Conservation (phyloP, 306 rosid species). For the Cicer yamashitae region DNA sequence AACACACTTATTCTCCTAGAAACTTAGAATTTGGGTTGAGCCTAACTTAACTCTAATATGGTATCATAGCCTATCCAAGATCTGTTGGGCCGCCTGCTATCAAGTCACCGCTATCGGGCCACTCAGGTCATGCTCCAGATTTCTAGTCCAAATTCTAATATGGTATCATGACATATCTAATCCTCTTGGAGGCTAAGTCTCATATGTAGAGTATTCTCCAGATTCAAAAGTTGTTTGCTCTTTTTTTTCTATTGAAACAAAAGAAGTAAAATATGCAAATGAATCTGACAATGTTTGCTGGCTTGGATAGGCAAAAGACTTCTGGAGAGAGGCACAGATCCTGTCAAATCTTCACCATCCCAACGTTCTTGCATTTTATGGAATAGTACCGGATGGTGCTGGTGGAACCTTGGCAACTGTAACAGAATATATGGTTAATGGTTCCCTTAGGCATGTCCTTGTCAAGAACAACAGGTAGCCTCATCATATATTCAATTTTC, state of each 20-base stretch:
- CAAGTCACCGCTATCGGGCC: no score
- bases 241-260: slow-evolving; percentile 2
- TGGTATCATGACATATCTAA: no score
- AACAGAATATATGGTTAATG: slow-evolving; percentile 92
- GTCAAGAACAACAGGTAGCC: slow-evolving; percentile 76
- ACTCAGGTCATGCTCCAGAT: no score
- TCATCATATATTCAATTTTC: slow-evolving; percentile 22
- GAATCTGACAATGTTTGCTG: slow-evolving; percentile 41
- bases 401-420: slow-evolving; percentile 89
- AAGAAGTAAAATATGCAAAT: slow-evolving; percentile 10
- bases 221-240: slow-evolving; percentile 18
- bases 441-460: slow-evolving; percentile 85
- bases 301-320: slow-evolving; percentile 78
- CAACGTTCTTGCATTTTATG: slow-evolving; percentile 91
- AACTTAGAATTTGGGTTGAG: no score
- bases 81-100: no score
- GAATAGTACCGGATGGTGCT: slow-evolving; percentile 88
- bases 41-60: no score
- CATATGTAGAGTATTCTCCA: not conserved
- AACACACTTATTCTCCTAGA: no score
- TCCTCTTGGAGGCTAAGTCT: no score
- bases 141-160: no score
- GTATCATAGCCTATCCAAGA: no score
- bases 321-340: slow-evolving; percentile 96
- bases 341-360: slow-evolving; percentile 97